Evolutionary conservation across 2,329 filamentous ascomycete genomes (phyloP), one percentile per base, ranked within the genome.

Genomic region (Pseudocercospora musae): DNA sequence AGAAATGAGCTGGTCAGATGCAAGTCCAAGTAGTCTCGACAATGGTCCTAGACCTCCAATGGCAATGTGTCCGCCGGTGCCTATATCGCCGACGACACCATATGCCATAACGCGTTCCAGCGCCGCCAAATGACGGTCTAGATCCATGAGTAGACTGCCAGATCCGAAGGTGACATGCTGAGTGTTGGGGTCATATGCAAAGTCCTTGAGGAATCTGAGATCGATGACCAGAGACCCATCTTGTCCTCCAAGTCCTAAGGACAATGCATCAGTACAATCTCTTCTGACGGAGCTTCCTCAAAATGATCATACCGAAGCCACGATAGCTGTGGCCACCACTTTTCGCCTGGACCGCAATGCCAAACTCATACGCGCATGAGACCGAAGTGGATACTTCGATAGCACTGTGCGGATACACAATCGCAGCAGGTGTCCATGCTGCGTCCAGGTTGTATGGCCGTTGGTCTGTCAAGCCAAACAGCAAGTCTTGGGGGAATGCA

Each of bases 1-100:
- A 0, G 74, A 72, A 0, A 71, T 75, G 10, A 85, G 75, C 61
- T 80, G 78, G 70, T 84, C 83, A 44, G 83, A 79, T 0, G 78
- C 78, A 10, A 87, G 75, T 0, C 87, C 87, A 59, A 85, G 76
- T 21, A 76, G 75, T 1, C 83, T 81, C 27, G 78, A 81, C n/a
- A 87, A 73, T 72, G 82, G 81, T 1, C 69, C 69, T 20, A 68
- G 57, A 6, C 69, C 69, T 10, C 69, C 69, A 23, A 67, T 67
- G 7, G 66, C 64, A 23, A 64, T 50, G 25, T 68, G 65, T 4
- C 66, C 66, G 33, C 62, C 65, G 4, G 63, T 62, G 9, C 66
- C 66, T 25, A 68, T 63, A 23, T 65, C 57, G 1, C 58, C 57
- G 15, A 62, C 57, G 4, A 58, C 59, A 15, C 66, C 63, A 33